Percentiles rank a stretch among this genome's conserved stretches.
These are phyloP conservation scores for Escallonia herrerae DNA, from an alignment of 129 eudicot genomes.

Conservation along the genomic window DNA sequence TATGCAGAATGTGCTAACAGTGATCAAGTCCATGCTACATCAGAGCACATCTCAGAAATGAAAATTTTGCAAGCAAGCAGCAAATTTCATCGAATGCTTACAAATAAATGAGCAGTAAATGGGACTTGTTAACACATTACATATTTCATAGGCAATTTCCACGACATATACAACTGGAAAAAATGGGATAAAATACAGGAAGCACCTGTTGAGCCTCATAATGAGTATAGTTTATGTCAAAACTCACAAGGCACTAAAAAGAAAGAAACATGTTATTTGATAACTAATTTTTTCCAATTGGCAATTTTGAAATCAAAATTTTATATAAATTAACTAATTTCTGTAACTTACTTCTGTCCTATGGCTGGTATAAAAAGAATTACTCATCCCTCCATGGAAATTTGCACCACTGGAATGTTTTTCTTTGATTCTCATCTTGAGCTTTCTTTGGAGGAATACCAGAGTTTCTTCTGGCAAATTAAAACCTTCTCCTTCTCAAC, in stretches of 20 bases:
- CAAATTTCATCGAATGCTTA: not conserved
- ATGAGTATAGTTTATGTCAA: slow-evolving; percentile 16
- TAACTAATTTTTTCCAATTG: slow-evolving; percentile 5
- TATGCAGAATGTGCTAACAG: too few species aligned
- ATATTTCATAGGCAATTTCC: not conserved
- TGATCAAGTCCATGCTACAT: too few species aligned
- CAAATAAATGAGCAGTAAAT: not conserved
- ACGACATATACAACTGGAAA: not conserved
- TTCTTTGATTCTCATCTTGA: slow-evolving; percentile 19
- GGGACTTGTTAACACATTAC: not conserved
- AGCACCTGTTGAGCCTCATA: slow-evolving; percentile 8
- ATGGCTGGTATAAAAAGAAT: not conserved
- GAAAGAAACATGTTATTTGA: slow-evolving; percentile 6
- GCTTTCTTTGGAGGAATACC: slow-evolving; percentile 47
- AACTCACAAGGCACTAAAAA: not conserved
- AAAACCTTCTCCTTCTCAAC: slow-evolving; percentile 42
- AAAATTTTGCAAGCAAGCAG: too few species aligned
- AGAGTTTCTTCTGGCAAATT: slow-evolving; percentile 61
- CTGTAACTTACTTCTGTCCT: slow-evolving; percentile 9
- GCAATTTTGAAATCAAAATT: slow-evolving; percentile 5
- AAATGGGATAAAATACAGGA: slow-evolving; percentile 3
- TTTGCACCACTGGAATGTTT: not conserved
- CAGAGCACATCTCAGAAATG: too few species aligned
- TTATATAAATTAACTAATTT: slow-evolving; percentile 6
- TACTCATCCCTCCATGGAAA: slow-evolving; percentile 1